These are phyloP conservation scores for Podaxis carcinomalis DNA, from an alignment of 768 basidiomycete species.

Conservation along the genomic window DNA sequence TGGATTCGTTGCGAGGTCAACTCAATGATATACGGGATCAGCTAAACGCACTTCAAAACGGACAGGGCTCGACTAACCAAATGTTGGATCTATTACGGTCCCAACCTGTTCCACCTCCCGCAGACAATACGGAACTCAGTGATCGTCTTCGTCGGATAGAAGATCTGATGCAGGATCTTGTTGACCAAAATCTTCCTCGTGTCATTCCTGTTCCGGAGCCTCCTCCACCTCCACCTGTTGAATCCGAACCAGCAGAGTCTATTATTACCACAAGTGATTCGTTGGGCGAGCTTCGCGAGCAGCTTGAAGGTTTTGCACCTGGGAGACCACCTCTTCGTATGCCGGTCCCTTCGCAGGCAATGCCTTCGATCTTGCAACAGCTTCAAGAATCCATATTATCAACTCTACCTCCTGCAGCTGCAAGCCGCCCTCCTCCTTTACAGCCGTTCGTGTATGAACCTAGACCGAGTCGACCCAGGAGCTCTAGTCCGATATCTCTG, in stretches of 20 bases:
- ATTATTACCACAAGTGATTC: conserved; percentile 26
- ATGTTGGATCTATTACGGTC: conserved; percentile 60
- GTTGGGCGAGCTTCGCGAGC: conserved; percentile 22
- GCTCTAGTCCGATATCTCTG: conserved; percentile 14
- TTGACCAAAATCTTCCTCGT: conserved; percentile 29
- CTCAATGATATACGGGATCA: conserved; percentile 45
- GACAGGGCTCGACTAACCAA: conserved; percentile 56
- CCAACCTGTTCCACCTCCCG: conserved; percentile 31
- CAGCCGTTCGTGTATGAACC: conserved; percentile 16
- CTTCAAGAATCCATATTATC: conserved; percentile 53
- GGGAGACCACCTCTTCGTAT: conserved; percentile 20
- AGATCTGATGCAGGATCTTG: conserved; percentile 35
- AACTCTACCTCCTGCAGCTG: conserved; percentile 1
- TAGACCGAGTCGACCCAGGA: conserved; percentile 11
- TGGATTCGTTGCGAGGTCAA: conserved; percentile 44
- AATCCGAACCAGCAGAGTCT: conserved; percentile 19
- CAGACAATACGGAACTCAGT: conserved; percentile 35
- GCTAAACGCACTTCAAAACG: conserved; percentile 54
- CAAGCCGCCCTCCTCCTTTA: conserved; percentile 13
- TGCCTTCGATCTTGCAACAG: conserved; percentile 54
- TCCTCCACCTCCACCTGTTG: conserved; percentile 18
- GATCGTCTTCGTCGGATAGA: conserved; percentile 44
- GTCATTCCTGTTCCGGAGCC: conserved; percentile 11
- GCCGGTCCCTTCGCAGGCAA: conserved; percentile 44
- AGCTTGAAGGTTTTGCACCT: conserved; percentile 19